Conservation (phyloP, 768 basidiomycete species). For the Mycena haematopus region DNA sequence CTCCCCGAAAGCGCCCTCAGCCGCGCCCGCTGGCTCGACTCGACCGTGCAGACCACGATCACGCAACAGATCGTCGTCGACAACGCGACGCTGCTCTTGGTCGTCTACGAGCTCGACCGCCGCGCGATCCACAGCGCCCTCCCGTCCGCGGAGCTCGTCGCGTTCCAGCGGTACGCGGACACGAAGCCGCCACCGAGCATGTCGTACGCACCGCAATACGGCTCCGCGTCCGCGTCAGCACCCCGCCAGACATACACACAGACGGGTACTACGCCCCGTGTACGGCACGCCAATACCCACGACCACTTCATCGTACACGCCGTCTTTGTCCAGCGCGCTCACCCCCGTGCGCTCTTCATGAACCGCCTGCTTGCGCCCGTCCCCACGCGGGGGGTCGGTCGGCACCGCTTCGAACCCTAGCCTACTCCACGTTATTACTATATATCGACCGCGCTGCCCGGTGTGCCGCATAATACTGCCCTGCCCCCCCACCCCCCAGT, state of each 20-base stretch:
- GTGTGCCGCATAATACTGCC: constrained; percentile 16
- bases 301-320: constrained; percentile 18
- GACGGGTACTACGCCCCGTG: constrained; percentile 9
- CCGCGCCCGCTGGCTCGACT: constrained; percentile 74
- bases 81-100: constrained; percentile 63
- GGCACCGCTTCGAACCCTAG: background rate
- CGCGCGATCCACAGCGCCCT: constrained; percentile 48
- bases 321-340: constrained; percentile 51
- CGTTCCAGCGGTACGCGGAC: constrained; percentile 47
- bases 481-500: background rate
- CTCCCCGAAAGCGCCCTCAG: constrained; percentile 73
- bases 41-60: constrained; percentile 59
- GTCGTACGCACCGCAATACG: background rate
- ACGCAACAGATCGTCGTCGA: constrained; percentile 77
- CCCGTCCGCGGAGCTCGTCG: constrained; percentile 68
- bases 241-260: constrained; percentile 10
- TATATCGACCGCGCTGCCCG: constrained; percentile 19
- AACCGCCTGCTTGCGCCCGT: background rate
- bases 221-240: background rate
- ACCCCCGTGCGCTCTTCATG: constrained; percentile 37
- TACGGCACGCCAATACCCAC: constrained; percentile 1
- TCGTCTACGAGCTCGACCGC: constrained; percentile 75
- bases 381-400: no score
- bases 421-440: constrained; percentile 24
- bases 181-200: constrained; percentile 5